Evolutionary conservation across 805 yeast species (phyloP), one percentile per base, ranked within the genome.

Genomic region (Kockiozyma suomiensis): DNA sequence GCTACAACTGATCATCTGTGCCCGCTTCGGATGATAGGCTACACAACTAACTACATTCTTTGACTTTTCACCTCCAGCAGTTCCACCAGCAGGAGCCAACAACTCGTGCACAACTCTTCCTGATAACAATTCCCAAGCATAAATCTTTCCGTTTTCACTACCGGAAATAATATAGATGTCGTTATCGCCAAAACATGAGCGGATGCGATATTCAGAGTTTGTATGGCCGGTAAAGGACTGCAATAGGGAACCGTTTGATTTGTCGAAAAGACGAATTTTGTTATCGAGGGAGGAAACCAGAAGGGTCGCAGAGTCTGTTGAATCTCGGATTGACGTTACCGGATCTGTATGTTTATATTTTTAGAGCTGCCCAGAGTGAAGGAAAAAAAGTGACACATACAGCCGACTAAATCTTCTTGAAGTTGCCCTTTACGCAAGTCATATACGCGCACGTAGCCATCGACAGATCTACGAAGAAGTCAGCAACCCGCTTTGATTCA

Each of bases 401-500:
- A 58, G 7, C 72, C 72, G 35, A 73, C 53, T 8, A 54, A 40
- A 48, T 69, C 69, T 23, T 68, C 57, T 19, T 23, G 41, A 8
- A 73, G 54, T 54, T 62, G 60, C 21, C 74, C 74, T 33, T 46
- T 66, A 4, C 76, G 68, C 4, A 74, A 23, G 52, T 73, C 76
- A 50, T 74, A 73, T 13, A 60, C 56, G 23, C 76, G 59, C 25
- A 72, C 42, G 6, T 28, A 35, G 4, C 76, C 75, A 47, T 74
- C 77, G 3, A 70, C 69, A 3, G 73, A 65, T 23, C 69, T 65
- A 17, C 3, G 21, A 45, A 33, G 15, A 26, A n/a, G 47, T 19
- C 26, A 57, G 37, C 21, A 4, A 43, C 2, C 4, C 17, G 26
- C 35, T 51, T 15, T 10, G n/a, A 4, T 10, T 15, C 8, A 45